A percentile compares a stretch with the other conserved stretches of the same genome.
These are phyloP conservation scores for Vanderwaltozyma polyspora DNA, from an alignment of 805 yeast species.

Conservation along the genomic window DNA sequence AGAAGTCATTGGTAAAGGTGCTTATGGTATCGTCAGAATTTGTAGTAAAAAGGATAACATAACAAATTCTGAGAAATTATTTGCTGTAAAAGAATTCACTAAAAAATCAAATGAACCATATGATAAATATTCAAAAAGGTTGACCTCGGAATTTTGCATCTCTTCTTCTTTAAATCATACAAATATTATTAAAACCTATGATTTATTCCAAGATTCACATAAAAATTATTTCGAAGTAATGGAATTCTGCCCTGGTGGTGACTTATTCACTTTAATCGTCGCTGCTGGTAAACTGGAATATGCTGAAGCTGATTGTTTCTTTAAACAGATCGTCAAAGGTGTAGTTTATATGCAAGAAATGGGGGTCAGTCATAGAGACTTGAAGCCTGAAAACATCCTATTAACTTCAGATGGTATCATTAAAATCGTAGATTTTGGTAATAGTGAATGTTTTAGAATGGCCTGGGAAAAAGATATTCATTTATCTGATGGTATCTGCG, in stretches of 20 bases:
- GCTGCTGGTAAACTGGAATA: constrained; percentile 68
- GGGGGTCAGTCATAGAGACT: constrained; percentile 87
- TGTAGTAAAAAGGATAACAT: constrained; percentile 50
- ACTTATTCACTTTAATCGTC: constrained; percentile 61
- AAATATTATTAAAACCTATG: constrained; percentile 68
- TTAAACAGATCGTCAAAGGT: constrained; percentile 74
- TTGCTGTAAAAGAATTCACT: constrained; percentile 79
- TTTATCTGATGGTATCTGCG: constrained; percentile 65
- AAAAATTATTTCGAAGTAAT: constrained; percentile 77
- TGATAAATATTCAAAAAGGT: constrained; percentile 55
- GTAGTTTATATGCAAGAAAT: constrained; percentile 80
- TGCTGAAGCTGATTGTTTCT: constrained; percentile 81
- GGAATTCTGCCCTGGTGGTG: constrained; percentile 82
- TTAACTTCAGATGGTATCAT: constrained; percentile 61
- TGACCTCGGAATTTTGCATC: constrained; percentile 75
- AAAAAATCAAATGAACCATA: constrained; percentile 49
- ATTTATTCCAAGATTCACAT: constrained; percentile 67
- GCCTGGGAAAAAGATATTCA: constrained; percentile 72
- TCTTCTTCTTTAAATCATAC: constrained; percentile 60
- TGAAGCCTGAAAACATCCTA: constrained; percentile 87
- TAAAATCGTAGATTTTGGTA: constrained; percentile 84
- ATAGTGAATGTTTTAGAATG: constrained; percentile 70
- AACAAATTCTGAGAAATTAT: constrained; percentile 39
- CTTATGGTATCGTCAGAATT: constrained; percentile 87
- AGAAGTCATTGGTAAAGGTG: constrained; percentile 86